Evolutionary conservation across 345 rosid genomes (phyloP), one percentile per base, ranked within the genome.

Genomic region (Sisymbrium irio): DNA sequence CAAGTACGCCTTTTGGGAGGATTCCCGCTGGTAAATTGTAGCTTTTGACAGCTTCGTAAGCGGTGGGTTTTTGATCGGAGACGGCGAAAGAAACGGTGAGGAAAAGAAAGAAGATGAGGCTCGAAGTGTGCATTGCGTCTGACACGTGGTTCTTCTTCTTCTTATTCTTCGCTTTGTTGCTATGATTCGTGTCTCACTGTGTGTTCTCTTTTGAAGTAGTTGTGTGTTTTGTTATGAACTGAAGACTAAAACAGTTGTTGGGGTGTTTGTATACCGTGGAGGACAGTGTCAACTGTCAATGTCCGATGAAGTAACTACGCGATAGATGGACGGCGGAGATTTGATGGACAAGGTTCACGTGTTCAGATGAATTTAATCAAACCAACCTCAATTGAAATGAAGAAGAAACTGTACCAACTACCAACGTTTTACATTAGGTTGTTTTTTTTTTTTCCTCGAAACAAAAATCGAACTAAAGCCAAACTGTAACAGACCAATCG

Each of bases 21-120:
- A 92, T 80, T 9, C 98, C 89, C 5, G 68, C 40, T 0, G 92
- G 96, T 71, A 92, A 81, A 8, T 81, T 74, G 71, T 83, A 85
- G 9, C 70, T 37, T 55, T 71, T 77, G 44, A 88, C 88, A 27
- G 63, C 79, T 69, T 85, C 80, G 76, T 92, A 89, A 7, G 83
- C 90, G 0, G 89, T 67, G 11, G 70, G 71, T 4, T 74, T 63
- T 41, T 46, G 53, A 9, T 56, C 36, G 67, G 66, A 56, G 19
- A 60, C 42, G 37, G 49, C 14, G 20, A 60, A 47, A 25, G 40
- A 35, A 11, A 11, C 4, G 9, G 67, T 32, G 47, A 55, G 47
- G 57, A 28, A 47, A 28, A 75, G 59, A 50, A 77, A 20, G 65
- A 65, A 32, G 53, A 70, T 14, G 50, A 60, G 18, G 22, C 1